phyloP scores from a whole-genome alignment of 2,329 filamentous ascomycete genomes.

The Colletotrichum lini region DNA sequence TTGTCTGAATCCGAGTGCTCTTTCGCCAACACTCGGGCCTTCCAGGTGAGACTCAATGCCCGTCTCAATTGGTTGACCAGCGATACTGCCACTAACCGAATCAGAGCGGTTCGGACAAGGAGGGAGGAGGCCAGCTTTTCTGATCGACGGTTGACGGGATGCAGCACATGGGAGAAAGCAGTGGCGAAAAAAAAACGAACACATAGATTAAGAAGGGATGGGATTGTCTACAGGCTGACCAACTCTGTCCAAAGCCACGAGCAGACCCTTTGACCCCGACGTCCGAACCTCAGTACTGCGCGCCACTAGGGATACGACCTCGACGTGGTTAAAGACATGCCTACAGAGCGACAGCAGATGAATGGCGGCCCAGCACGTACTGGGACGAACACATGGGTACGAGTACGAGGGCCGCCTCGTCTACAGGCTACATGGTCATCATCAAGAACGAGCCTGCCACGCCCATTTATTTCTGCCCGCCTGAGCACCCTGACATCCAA shows the following conservation, averaged over 20 bases:
- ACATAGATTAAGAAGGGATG: not conserved
- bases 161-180: conserved; percentile 9
- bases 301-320: not conserved
- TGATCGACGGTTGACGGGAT: not conserved
- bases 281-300: conserved; percentile 3
- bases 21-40: not conserved
- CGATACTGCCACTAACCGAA: not conserved
- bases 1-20: not conserved
- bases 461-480: not conserved
- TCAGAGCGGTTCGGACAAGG: not conserved
- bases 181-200: not conserved
- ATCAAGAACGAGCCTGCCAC: not conserved
- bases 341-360: not conserved
- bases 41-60: not conserved
- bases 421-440: not conserved
- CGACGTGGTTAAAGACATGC: not conserved
- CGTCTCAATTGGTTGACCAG: not conserved
- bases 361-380: not conserved
- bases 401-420: not conserved
- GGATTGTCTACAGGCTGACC: not conserved
- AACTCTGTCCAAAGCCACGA: not conserved
- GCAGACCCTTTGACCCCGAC: conserved; percentile 9
- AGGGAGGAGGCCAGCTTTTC: not conserved
- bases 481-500: not conserved
- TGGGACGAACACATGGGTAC: not conserved